Evolutionary conservation across 257 asterid genomes (phyloP).

Genomic region (Mitragyna speciosa): DNA sequence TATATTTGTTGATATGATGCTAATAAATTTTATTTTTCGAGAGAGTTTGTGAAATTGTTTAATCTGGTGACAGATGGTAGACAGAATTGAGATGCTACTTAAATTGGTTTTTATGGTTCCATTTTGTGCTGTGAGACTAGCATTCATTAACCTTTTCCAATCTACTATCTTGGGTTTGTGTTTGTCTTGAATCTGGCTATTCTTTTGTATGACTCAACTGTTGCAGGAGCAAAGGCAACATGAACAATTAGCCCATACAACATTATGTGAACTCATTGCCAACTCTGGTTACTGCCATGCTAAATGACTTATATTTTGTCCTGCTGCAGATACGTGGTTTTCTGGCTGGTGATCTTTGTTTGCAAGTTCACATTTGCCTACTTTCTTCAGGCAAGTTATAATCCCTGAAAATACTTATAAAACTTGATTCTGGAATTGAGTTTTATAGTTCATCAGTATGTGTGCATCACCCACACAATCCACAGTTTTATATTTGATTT

Average conservation of each 20-base stretch:
- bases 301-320: constrained; percentile 7
- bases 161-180: background rate
- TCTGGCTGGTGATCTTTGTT: constrained; percentile 87
- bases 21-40: no score
- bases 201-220: background rate
- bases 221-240: background rate
- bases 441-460: background rate
- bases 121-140: background rate
- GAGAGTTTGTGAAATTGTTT: no score
- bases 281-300: background rate
- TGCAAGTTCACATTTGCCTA: constrained; percentile 93
- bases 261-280: background rate
- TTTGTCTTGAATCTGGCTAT: background rate
- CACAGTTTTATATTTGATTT: background rate
- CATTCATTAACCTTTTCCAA: background rate
- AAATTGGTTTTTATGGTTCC: background rate
- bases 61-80: background rate
- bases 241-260: background rate
- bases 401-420: background rate
- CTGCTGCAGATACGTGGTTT: constrained; percentile 75
- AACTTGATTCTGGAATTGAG: background rate
- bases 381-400: constrained; percentile 87
- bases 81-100: background rate
- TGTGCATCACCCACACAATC: background rate
- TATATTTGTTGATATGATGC: no score